A percentile compares a stretch with the other conserved stretches of the same genome.
Evolutionary conservation across 2,329 filamentous ascomycete species (phyloP).

Genomic region (Verticillium albo-atrum): DNA sequence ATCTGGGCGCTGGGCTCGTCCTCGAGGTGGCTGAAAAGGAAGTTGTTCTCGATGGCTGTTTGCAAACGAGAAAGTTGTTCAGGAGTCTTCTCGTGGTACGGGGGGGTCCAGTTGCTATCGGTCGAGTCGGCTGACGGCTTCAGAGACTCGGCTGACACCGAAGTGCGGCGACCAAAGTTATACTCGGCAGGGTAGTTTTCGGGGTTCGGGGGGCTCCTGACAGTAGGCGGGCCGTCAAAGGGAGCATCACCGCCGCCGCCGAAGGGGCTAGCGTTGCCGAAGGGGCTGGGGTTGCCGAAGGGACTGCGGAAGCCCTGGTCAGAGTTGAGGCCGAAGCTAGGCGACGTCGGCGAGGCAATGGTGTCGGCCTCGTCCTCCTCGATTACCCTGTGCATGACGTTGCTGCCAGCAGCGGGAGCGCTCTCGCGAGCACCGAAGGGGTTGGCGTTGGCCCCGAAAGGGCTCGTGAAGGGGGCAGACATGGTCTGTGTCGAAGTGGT

Average conservation of each 20-base stretch:
- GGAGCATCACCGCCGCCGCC: slow-evolving; percentile 31
- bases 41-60: slow-evolving; percentile 80
- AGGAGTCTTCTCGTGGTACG: slow-evolving; percentile 73
- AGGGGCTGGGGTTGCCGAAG: slow-evolving; percentile 37
- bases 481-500: slow-evolving; percentile 40
- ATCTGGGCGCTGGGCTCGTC: slow-evolving; percentile 89
- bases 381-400: slow-evolving; percentile 52
- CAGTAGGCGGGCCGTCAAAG: slow-evolving; percentile 39
- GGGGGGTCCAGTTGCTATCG: slow-evolving; percentile 83
- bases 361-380: slow-evolving; percentile 82
- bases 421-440: slow-evolving; percentile 55
- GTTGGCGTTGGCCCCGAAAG: slow-evolving; percentile 63
- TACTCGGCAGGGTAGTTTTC: slow-evolving; percentile 87
- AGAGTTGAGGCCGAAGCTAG: slow-evolving; percentile 45
- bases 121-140: slow-evolving; percentile 80
- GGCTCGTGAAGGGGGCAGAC: slow-evolving; percentile 76
- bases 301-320: slow-evolving; percentile 41
- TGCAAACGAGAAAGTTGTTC: slow-evolving; percentile 80
- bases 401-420: slow-evolving; percentile 33
- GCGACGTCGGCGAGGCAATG: slow-evolving; percentile 69
- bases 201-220: slow-evolving; percentile 46
- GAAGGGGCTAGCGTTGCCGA: not conserved
- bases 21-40: slow-evolving; percentile 89
- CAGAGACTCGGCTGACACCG: slow-evolving; percentile 93
- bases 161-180: slow-evolving; percentile 88